A percentile compares a stretch with the other conserved stretches of the same genome.
Conservation (phyloP, 2,329 filamentous ascomycete genomes). For the Penicillium crustosum region DNA sequence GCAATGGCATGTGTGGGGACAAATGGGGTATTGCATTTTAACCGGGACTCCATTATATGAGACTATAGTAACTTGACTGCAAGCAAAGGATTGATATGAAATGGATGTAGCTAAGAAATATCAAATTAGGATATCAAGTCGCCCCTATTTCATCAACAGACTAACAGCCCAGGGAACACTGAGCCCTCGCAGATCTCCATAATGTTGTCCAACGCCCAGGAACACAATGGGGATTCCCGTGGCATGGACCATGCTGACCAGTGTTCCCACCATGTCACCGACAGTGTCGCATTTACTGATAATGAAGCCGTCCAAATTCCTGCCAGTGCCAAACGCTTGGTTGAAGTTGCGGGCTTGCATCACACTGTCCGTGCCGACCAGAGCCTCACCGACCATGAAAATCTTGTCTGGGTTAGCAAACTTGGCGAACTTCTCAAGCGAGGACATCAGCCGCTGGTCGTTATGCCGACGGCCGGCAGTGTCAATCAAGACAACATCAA, state of each 20-base stretch:
- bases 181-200: conserved; percentile 63
- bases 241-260: conserved; percentile 96
- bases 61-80: background rate
- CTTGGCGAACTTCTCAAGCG: conserved; percentile 94
- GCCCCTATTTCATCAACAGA: conserved; percentile 55
- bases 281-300: conserved; percentile 99
- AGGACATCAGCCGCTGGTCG: conserved; percentile 92
- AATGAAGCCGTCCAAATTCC: conserved; percentile 91
- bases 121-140: background rate
- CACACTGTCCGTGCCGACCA: conserved; percentile 93
- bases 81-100: background rate
- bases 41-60: background rate
- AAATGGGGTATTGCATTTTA: background rate
- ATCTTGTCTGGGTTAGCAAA: conserved; percentile 97
- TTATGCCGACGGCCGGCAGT: conserved; percentile 95
- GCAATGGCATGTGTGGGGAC: background rate
- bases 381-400: conserved; percentile 90
- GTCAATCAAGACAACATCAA: conserved; percentile 94
- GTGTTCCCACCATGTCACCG: conserved; percentile 95
- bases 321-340: conserved; percentile 76
- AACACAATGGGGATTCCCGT: conserved; percentile 96
- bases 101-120: background rate
- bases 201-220: conserved; percentile 71
- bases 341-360: conserved; percentile 97
- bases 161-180: conserved; percentile 65